Evolutionary conservation across 164 flowering plant genomes (phyloP).

Genomic region (Piper betle): DNA sequence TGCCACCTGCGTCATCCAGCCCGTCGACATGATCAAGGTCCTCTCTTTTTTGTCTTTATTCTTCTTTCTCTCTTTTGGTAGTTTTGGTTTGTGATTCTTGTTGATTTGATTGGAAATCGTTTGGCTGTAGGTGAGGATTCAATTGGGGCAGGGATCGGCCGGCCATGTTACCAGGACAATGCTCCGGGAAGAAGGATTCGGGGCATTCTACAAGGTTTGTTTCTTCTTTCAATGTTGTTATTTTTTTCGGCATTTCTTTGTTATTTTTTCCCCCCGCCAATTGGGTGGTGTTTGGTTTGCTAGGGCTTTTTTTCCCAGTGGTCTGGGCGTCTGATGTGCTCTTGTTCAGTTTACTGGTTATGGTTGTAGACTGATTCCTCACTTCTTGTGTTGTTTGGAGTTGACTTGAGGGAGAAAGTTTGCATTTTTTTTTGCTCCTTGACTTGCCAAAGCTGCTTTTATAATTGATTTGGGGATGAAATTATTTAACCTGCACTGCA

Average conservation of each 20-base stretch:
- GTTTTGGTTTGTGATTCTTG: not conserved
- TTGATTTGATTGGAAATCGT: not conserved
- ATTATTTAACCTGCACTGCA: too few species aligned
- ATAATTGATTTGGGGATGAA: not conserved
- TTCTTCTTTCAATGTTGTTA: not conserved
- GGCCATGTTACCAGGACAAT: constrained; percentile 54
- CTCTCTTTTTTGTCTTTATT: constrained; percentile 2
- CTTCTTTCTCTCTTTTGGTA: too few species aligned
- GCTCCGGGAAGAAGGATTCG: constrained; percentile 78
- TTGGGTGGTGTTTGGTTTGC: not conserved
- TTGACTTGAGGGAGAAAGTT: not conserved
- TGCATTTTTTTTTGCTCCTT: not conserved
- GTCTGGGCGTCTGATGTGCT: too few species aligned
- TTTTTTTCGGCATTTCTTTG: not conserved
- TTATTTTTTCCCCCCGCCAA: not conserved
- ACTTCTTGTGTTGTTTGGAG: too few species aligned
- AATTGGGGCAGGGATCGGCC: constrained; percentile 94
- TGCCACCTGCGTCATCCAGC: constrained; percentile 56
- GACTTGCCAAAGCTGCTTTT: too few species aligned
- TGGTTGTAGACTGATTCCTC: too few species aligned
- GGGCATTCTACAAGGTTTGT: constrained; percentile 82
- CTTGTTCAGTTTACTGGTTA: too few species aligned
- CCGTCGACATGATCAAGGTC: constrained; percentile 55
- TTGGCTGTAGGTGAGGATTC: constrained; percentile 72
- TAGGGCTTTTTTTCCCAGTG: not conserved